These are phyloP conservation scores for Penicillium longicatenatum DNA, from an alignment of 495 filamentous ascomycete genomes.

Conservation along the genomic window DNA sequence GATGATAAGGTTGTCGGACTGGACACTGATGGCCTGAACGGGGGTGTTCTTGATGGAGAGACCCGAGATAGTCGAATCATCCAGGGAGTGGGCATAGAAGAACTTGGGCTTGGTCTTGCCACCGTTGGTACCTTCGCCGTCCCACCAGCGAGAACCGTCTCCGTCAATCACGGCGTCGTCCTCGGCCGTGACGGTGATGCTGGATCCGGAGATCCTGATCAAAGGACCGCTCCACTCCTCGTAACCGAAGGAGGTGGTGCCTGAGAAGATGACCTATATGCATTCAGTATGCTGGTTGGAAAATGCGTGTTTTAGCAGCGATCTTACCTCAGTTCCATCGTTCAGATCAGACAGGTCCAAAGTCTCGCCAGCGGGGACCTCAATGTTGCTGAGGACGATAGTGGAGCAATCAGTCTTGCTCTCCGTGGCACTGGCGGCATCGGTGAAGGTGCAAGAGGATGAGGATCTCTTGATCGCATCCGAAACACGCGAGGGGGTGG, in stretches of 20 bases:
- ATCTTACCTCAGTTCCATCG: conserved; percentile 42
- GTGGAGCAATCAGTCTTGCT: conserved; percentile 53
- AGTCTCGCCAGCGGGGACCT: conserved; percentile 54
- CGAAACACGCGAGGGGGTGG: conserved; percentile 34
- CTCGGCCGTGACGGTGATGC: conserved; percentile 40
- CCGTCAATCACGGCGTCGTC: conserved; percentile 39
- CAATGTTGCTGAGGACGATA: conserved; percentile 49
- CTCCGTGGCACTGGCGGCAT: conserved; percentile 41
- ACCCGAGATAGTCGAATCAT: conserved; percentile 43
- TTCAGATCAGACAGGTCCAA: conserved; percentile 52
- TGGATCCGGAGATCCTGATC: conserved; percentile 48
- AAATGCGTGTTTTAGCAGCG: background rate
- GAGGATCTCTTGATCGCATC: conserved; percentile 41
- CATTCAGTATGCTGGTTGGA: background rate
- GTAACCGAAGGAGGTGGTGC: conserved; percentile 55
- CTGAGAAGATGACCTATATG: conserved; percentile 50
- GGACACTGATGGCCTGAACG: conserved; percentile 61
- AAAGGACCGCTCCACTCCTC: conserved; percentile 54
- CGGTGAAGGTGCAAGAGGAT: conserved; percentile 51
- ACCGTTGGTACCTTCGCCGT: conserved; percentile 53
- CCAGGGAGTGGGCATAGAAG: conserved; percentile 53
- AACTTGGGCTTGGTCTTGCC: conserved; percentile 61
- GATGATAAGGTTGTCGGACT: conserved; percentile 48
- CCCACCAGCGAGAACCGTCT: conserved; percentile 52
- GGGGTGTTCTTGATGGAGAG: conserved; percentile 59